Base-by-base conservation (phyloP, 2,329 filamentous ascomycete genomes). In the Saccharata proteae region DNA sequence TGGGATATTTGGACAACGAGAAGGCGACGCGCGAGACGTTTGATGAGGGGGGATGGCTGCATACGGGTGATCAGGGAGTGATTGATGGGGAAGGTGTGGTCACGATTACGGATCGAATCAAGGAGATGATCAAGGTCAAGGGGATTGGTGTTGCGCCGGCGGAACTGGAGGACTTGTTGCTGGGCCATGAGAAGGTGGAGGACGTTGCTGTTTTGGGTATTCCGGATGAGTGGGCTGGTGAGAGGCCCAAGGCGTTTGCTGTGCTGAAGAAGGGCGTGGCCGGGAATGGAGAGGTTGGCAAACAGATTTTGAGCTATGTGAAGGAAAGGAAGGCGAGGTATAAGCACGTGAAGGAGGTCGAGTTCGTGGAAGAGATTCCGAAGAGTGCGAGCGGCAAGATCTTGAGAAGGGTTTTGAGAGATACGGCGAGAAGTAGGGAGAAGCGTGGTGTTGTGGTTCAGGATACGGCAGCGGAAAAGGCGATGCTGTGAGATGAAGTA, bases 51-150 rank as follows among this genome's bases (percentile, higher is more conserved):
- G 65, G 66, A 1, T 73, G 60, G 46, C 45, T 73, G 29, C 68
- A 74, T 36, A 79, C 74, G 0, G 74, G 61, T 0, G 69, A 74
- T 32, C 61, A 68, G 24, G 74, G 71, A 2, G 47, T 54, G 5
- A 64, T 77, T 10, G 67, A 74, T 31, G 44, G 50, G 0, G 62
- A 74, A 36, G 71, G 69, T 0, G 58, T 73, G 39, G 55, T 78
- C 7, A 62, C 64, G 16, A 72, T 75, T 34, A 60, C 62, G 1
- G 73, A 78, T 43, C 62, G 73, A 0, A 70, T 78, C 47, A 80
- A 79, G 54, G 74, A 78, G 49, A 68, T 77, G 61, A 74, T 77
- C 50, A 78, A 78, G 46, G 72, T 77, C 7, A 76, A 77, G 39
- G 74, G 74, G 0, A 67, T 74, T 20, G 66, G 64, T 4, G 69